Base-by-base conservation (phyloP, 2,329 filamentous ascomycete species). In the Chaetomiaceae sp. region DNA sequence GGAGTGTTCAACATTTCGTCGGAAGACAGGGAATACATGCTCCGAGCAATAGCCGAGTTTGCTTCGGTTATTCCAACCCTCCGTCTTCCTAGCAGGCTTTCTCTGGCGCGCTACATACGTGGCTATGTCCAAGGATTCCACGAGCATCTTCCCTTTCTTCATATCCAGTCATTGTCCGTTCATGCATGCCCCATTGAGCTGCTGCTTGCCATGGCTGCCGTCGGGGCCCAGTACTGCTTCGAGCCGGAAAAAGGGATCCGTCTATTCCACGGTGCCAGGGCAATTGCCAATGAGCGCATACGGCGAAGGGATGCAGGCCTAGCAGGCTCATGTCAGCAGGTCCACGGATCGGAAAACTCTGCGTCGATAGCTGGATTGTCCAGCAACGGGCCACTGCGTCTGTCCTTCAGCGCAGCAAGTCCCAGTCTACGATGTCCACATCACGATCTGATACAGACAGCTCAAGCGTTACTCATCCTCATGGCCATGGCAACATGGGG, bases 401-500 rank as follows among this genome's bases (percentile, higher is more conserved):
- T n/a, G n/a, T n/a, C n/a, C n/a, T n/a, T n/a, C n/a, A n/a, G n/a
- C n/a, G n/a, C n/a, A n/a, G n/a, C n/a, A n/a, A n/a, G n/a, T n/a
- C n/a, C n/a, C n/a, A n/a, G n/a, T n/a, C n/a, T n/a, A n/a, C n/a
- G n/a, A n/a, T n/a, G n/a, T n/a, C n/a, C n/a, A 44, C 3, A 18
- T 16, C 20, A 25, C n/a, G 53, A 58, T 23, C 70, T 73, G 46
- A 74, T 77, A 68, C 73, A 76, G 58, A 71, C 75, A 6, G 75
- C 77, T 36, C 72, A 74, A 48, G 75, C 76, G 0, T 73, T 78
- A 21, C 59, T 77, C 9, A 64, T 78, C 3, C 69, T 82, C n/a
- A 81, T 80, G 51, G 79, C 79, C 0, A 77, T 81, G 63, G 78
- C 78, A 11, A 81, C 79, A 0, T 83, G 80, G 80, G 78, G 79